Conservation (phyloP, 2,329 filamentous ascomycete genomes). For the Ceratocystis diversiconidia region DNA sequence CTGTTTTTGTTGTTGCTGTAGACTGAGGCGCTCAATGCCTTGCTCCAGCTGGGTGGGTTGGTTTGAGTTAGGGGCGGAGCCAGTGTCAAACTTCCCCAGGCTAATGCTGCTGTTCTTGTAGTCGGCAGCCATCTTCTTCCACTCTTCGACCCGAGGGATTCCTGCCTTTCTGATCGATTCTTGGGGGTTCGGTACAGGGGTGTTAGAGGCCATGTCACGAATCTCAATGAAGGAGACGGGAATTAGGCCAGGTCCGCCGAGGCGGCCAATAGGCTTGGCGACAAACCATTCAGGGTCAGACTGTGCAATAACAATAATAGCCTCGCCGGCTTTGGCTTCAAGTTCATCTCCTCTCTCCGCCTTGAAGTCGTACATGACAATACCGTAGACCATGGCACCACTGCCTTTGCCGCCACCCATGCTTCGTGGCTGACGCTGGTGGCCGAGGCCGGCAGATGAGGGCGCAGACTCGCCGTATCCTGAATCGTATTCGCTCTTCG, state of each 20-base stretch:
- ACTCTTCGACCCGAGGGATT: slow-evolving; percentile 90
- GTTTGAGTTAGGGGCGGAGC: slow-evolving; percentile 27
- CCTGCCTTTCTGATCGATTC: slow-evolving; percentile 79
- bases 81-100: slow-evolving; percentile 70
- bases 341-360: slow-evolving; percentile 92
- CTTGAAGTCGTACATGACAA: slow-evolving; percentile 93
- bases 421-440: slow-evolving; percentile 37
- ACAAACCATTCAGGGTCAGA: slow-evolving; percentile 99
- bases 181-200: slow-evolving; percentile 64
- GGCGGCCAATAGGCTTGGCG: slow-evolving; percentile 90
- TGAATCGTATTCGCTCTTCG: slow-evolving; percentile 63
- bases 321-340: slow-evolving; percentile 86
- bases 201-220: slow-evolving; percentile 78
- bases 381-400: slow-evolving; percentile 80
- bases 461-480: slow-evolving; percentile 54
- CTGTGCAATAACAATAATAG: slow-evolving; percentile 96
- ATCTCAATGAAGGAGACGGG: slow-evolving; percentile 96
- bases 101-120: slow-evolving; percentile 99
- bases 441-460: slow-evolving; percentile 15
- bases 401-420: slow-evolving; percentile 28
- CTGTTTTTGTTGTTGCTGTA: slow-evolving; percentile 21
- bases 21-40: slow-evolving; percentile 35
- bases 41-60: slow-evolving; percentile 40
- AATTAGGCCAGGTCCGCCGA: slow-evolving; percentile 91
- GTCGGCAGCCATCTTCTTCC: slow-evolving; percentile 98